A percentile compares a stretch with the other conserved stretches of the same genome.
These are phyloP conservation scores for Stachybotrys echinatus DNA, from an alignment of 2,329 filamentous ascomycete genomes.

Conservation along the genomic window DNA sequence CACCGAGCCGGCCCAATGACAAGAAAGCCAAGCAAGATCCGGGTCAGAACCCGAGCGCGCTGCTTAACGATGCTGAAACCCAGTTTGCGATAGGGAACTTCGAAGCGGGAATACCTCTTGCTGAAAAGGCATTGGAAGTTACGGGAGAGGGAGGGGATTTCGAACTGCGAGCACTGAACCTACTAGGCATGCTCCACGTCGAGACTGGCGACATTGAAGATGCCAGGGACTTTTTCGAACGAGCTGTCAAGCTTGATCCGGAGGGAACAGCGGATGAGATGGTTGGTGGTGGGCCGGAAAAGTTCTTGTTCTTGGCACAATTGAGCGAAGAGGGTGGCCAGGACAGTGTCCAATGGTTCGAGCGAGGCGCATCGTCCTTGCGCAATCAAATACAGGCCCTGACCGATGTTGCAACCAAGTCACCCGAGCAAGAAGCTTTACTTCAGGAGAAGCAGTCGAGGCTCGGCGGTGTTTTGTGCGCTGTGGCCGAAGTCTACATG, in stretches of 20 bases:
- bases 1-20: conserved; percentile 31
- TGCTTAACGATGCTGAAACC: conserved; percentile 33
- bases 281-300: conserved; percentile 79
- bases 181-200: conserved; percentile 76
- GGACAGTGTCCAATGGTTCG: conserved; percentile 63
- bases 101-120: conserved; percentile 33
- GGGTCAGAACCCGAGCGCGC: conserved; percentile 17
- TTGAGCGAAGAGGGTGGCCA: conserved; percentile 67
- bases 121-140: conserved; percentile 35
- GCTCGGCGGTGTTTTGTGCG: conserved; percentile 86
- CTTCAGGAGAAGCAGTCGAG: conserved; percentile 70
- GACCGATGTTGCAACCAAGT: conserved; percentile 38
- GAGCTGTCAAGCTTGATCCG: conserved; percentile 70
- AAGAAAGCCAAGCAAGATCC: conserved; percentile 29
- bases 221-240: conserved; percentile 66
- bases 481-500: conserved; percentile 97
- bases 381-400: conserved; percentile 64
- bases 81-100: conserved; percentile 36
- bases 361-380: conserved; percentile 66
- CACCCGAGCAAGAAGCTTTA: conserved; percentile 31
- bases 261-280: conserved; percentile 66
- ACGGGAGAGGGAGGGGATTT: conserved; percentile 41
- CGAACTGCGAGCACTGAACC: conserved; percentile 62
- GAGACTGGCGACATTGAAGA: conserved; percentile 76
- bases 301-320: conserved; percentile 93